phyloP scores from a whole-genome alignment of 2,329 filamentous ascomycete species.

The Emmonsia crescens region DNA sequence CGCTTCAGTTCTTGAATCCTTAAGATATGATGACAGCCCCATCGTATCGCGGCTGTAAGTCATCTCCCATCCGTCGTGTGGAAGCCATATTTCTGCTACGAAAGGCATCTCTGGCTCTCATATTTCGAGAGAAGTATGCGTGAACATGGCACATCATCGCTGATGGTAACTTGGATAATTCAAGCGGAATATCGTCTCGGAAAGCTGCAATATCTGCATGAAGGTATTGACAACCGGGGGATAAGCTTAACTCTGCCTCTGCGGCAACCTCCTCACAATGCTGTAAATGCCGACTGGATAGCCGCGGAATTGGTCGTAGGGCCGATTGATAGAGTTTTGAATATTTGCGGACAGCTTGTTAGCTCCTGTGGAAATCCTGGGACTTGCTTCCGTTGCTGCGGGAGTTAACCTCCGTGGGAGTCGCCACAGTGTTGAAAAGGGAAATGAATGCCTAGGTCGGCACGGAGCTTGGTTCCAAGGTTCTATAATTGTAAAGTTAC shows the following conservation, averaged over 20 bases:
- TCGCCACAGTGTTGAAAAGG: background rate
- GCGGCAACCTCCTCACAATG: background rate
- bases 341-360: background rate
- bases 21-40: background rate
- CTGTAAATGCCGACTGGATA: background rate
- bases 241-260: background rate
- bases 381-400: background rate
- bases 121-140: background rate
- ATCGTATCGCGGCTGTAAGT: background rate
- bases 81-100: background rate
- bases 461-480: background rate
- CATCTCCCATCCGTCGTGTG: background rate
- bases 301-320: too few species aligned
- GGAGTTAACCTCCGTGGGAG: background rate
- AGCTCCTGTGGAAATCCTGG: background rate
- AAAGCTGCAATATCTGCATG: background rate
- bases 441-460: background rate
- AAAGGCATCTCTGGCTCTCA: background rate
- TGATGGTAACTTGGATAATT: background rate
- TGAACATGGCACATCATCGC: background rate
- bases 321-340: background rate
- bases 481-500: background rate
- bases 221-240: background rate
- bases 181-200: background rate
- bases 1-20: background rate